phyloP scores from a whole-genome alignment of 2,329 filamentous ascomycete species.

The Curvularia sp. region DNA sequence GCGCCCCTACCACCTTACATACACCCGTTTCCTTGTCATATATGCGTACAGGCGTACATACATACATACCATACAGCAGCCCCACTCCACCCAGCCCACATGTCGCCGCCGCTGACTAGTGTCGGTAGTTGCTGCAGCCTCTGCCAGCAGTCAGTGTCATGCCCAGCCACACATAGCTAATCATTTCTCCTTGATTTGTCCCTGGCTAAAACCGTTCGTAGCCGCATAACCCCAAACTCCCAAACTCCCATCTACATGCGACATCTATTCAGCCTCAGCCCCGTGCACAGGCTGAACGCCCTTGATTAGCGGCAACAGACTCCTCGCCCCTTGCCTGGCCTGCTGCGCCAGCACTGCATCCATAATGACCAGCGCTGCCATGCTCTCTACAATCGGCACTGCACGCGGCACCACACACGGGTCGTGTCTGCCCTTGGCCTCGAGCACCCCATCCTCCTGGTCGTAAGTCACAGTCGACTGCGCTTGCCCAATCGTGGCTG shows the following conservation, averaged over 20 bases:
- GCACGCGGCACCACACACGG: conserved; percentile 90
- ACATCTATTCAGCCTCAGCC: conserved; percentile 8
- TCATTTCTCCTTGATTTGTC: conserved; percentile 7
- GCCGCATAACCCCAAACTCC: conserved; percentile 4
- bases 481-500: conserved; percentile 89
- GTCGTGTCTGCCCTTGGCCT: conserved; percentile 93
- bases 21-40: too few species aligned
- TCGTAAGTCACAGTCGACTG: conserved; percentile 85
- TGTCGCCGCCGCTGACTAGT: neutral
- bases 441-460: conserved; percentile 75
- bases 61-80: too few species aligned
- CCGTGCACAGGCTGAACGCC: conserved; percentile 45
- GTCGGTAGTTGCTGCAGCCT: too few species aligned
- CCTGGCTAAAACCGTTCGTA: neutral
- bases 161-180: neutral
- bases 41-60: too few species aligned
- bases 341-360: conserved; percentile 87
- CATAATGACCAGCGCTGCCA: conserved; percentile 87
- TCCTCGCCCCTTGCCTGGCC: conserved; percentile 56
- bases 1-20: too few species aligned
- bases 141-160: too few species aligned
- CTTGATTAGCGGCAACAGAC: conserved; percentile 50
- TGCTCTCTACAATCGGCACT: conserved; percentile 87
- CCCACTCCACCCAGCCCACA: conserved; percentile 2
- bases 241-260: conserved; percentile 3